phyloP scores from a whole-genome alignment of 768 basidiomycete species.

The Naematelia encephala region DNA sequence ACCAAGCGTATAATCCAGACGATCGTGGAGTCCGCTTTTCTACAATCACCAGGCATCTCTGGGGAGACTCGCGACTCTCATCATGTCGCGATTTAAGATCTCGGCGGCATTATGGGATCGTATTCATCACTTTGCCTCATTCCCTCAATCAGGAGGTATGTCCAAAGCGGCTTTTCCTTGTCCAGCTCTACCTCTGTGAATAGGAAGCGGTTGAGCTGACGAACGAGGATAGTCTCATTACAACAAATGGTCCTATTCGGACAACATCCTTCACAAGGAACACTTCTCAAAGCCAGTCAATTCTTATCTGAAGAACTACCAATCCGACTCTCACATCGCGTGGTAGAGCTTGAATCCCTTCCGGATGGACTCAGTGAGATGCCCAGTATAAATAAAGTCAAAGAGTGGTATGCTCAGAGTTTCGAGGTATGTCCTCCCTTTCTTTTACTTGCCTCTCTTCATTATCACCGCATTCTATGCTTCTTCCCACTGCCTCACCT shows the following conservation, averaged over 20 bases:
- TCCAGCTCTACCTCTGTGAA: not conserved
- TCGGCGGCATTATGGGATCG: slow-evolving; percentile 77
- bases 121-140: slow-evolving; percentile 85
- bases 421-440: slow-evolving; percentile 70
- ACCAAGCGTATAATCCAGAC: no score
- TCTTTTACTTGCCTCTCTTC: not conserved
- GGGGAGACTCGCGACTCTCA: no score
- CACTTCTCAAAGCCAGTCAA: slow-evolving; percentile 69
- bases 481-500: no score
- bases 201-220: slow-evolving; percentile 1
- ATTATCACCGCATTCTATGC: not conserved
- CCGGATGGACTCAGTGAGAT: slow-evolving; percentile 87
- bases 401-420: slow-evolving; percentile 98
- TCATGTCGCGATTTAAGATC: slow-evolving; percentile 56
- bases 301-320: slow-evolving; percentile 77
- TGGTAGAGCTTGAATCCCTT: slow-evolving; percentile 89
- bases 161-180: no score
- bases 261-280: slow-evolving; percentile 91
- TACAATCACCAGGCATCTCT: no score
- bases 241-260: slow-evolving; percentile 99
- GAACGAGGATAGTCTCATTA: slow-evolving; percentile 67
- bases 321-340: slow-evolving; percentile 88
- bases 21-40: no score
- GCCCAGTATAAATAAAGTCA: slow-evolving; percentile 86
- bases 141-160: slow-evolving; percentile 86